Base-by-base conservation (phyloP, 108 stramenopile genomes). In the Mediolabrus comicus region DNA sequence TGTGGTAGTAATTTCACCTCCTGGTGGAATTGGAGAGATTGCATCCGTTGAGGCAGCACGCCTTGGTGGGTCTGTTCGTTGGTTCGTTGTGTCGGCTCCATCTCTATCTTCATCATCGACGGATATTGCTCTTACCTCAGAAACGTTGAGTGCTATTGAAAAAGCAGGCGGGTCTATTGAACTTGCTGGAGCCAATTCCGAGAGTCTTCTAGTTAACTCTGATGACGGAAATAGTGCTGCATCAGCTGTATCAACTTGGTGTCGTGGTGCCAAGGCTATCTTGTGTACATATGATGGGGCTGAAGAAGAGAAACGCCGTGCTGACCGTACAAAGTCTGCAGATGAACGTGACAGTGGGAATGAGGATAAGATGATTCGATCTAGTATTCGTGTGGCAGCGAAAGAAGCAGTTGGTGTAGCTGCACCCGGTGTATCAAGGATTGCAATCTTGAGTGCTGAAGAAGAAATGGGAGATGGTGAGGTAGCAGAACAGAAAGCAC, bases 21-120 rank as follows among this genome's bases (percentile, higher is more conserved):
- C 91, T 7, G 91, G 91, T 32, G 91, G 91, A n/a, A 63, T 92
- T 31, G 91, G 91, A 6, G 88, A 92, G 65, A 84, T 87, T 19
- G 70, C 87, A 2, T 86, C 91, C 9, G 81, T 89, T 27, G 83
- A 89, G 51, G 72, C 88, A 16, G 91, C 91, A 4, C 53, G 62
- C 33, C 70, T 82, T 51, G 91, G 91, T 33, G 56, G 65, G 2
- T 63, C 75, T 2, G 91, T 92, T 7, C 71, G 75, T 19, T 92
- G 88, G 88, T 89, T 92, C 65, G 86, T 92, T 17, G 75, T 92
- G 0, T 85, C 88, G 11, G 38, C 75, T 9, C 58, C 69, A 10
- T 53, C 60, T n/a, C 31, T 63, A 22, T 16, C 53, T 19, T 30
- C 34, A 32, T 19, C 34, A 62, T 34, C 63, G 11, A 16, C 57